Evolutionary conservation across 225 moss, liverwort and hornwort species (phyloP).

Genomic region (Takakia lepidozioides): DNA sequence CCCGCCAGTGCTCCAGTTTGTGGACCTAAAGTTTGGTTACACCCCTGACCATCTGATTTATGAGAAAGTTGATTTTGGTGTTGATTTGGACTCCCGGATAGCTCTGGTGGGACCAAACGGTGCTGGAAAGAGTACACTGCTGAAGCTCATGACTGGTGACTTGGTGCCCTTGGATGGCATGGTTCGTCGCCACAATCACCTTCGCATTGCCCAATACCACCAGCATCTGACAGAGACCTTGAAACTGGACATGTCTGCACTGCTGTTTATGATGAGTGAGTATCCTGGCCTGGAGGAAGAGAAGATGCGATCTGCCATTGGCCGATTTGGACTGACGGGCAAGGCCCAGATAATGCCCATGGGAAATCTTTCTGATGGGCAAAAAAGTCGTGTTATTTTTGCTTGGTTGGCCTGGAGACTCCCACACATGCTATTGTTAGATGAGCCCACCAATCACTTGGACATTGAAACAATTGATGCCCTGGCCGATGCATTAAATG

Average conservation of each 20-base stretch:
- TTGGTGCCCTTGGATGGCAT: conserved; percentile 75
- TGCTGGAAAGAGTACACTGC: conserved; percentile 79
- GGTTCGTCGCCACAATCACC: conserved; percentile 86
- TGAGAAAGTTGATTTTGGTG: conserved; percentile 76
- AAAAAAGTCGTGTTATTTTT: conserved; percentile 83
- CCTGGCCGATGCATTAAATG: conserved; percentile 76
- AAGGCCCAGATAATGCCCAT: conserved; percentile 91
- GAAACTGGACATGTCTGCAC: conserved; percentile 55
- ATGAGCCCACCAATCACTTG: conserved; percentile 92
- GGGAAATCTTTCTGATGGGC: conserved; percentile 86
- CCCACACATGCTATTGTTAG: conserved; percentile 67
- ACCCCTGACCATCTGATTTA: conserved; percentile 50
- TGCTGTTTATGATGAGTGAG: conserved; percentile 83
- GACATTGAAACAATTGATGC: conserved; percentile 91
- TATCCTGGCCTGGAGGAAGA: conserved; percentile 90
- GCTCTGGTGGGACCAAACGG: conserved; percentile 86
- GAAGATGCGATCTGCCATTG: conserved; percentile 92
- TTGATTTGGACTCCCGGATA: conserved; percentile 80
- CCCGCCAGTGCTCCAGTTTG: conserved; percentile 85
- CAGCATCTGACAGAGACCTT: conserved; percentile 79
- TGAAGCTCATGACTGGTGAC: conserved; percentile 87
- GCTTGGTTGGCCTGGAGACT: conserved; percentile 91
- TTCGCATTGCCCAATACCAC: conserved; percentile 86
- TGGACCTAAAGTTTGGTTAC: conserved; percentile 73
- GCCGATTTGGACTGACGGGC: conserved; percentile 76